Conservation (phyloP, 768 basidiomycete genomes). For the Pleurotus pulmonarius region DNA sequence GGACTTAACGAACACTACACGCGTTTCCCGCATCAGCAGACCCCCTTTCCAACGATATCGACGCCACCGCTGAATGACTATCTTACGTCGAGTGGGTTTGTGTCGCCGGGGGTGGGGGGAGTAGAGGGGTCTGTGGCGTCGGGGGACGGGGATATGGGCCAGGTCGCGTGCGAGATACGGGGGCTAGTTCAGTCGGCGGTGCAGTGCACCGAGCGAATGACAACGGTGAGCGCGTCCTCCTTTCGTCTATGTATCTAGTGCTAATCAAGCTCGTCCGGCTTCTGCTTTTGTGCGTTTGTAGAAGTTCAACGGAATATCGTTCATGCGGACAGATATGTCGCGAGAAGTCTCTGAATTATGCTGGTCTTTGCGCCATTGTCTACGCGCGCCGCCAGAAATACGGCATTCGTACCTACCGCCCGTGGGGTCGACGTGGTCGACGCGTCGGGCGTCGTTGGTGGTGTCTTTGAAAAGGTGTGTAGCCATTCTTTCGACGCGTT, state of each 20-base stretch:
- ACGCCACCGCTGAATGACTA: background rate
- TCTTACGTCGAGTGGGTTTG: constrained; percentile 1
- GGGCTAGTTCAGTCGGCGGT: background rate
- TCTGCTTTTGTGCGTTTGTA: background rate
- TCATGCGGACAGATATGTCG: background rate
- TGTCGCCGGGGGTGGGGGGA: background rate
- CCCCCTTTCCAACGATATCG: background rate
- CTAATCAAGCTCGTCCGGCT: too few species aligned
- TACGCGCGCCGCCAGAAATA: background rate
- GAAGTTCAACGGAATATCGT: background rate
- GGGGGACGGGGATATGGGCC: background rate
- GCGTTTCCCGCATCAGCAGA: constrained; percentile 2
- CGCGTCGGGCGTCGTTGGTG: constrained; percentile 11
- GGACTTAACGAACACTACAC: constrained; percentile 2
- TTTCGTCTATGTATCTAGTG: too few species aligned
- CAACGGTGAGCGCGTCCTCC: background rate
- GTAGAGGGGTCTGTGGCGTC: too few species aligned
- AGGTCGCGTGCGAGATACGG: background rate
- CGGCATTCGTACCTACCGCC: constrained; percentile 10
- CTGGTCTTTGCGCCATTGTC: background rate
- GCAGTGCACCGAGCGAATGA: background rate
- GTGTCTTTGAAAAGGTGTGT: constrained; percentile 15
- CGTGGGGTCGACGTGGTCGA: constrained; percentile 12
- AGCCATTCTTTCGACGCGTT: background rate
- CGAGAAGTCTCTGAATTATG: background rate